Percentiles rank a stretch among this genome's conserved stretches.
Evolutionary conservation across 257 asterid species (phyloP).

Genomic region (Verbena officinalis): DNA sequence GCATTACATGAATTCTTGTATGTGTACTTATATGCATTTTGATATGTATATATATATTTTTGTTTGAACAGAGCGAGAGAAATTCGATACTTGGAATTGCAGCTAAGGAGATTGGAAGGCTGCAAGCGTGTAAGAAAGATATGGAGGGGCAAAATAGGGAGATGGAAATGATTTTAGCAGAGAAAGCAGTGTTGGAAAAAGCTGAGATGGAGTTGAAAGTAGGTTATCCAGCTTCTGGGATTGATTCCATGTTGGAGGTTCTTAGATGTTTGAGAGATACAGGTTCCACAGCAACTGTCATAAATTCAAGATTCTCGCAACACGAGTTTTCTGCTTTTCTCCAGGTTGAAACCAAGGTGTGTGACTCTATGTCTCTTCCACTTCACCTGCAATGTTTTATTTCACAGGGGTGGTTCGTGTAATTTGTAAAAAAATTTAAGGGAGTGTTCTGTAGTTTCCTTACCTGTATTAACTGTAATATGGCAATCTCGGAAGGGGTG

Average conservation of each 20-base stretch:
- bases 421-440: no score
- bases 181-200: constrained; percentile 19
- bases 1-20: background rate
- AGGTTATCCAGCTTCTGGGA: constrained; percentile 46
- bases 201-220: constrained; percentile 41
- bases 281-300: constrained; percentile 20
- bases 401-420: no score
- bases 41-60: background rate
- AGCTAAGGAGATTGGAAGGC: constrained; percentile 35
- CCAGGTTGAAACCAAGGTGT: constrained; percentile 27
- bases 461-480: no score
- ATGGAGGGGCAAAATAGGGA: constrained; percentile 32
- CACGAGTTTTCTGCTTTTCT: constrained; percentile 11
- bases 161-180: constrained; percentile 27
- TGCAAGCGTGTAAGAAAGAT: constrained; percentile 26
- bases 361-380: background rate
- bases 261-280: constrained; percentile 38
- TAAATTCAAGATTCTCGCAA: background rate
- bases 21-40: background rate
- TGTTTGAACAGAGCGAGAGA: constrained; percentile 45
- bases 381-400: background rate
- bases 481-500: no score
- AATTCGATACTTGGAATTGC: constrained; percentile 51
- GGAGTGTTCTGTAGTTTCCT: no score
- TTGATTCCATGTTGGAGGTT: constrained; percentile 54